Conservation (phyloP, 208 protist genomes). For the Naegleria fowleri region DNA sequence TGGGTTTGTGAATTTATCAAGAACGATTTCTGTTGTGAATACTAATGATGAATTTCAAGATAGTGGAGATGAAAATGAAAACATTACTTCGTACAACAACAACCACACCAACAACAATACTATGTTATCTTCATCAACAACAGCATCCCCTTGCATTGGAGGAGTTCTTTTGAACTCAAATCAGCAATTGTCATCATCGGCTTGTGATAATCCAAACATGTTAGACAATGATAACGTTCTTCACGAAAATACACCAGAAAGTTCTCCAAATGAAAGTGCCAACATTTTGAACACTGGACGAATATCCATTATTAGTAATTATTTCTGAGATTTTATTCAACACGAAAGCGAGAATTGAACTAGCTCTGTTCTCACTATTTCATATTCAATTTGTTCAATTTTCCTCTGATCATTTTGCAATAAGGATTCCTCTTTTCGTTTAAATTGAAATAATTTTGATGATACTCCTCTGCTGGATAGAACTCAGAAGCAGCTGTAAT, state of each 20-base stretch:
- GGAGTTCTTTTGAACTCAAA: neutral
- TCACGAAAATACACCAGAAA: neutral
- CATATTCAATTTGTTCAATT: neutral
- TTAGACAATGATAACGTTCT: neutral
- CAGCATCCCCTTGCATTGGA: neutral
- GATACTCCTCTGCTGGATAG: slow-evolving; percentile 73
- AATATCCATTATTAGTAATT: neutral
- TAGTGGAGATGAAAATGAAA: neutral
- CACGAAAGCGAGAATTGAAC: no score
- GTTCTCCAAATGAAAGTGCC: neutral
- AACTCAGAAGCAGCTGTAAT: slow-evolving; percentile 60
- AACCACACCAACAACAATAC: neutral
- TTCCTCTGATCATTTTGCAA: neutral
- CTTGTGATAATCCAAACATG: neutral
- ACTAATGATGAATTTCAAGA: neutral
- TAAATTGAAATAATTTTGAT: slow-evolving; percentile 70
- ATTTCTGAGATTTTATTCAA: neutral
- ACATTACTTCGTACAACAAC: neutral
- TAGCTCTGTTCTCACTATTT: neutral
- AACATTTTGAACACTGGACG: neutral
- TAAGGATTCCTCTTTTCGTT: neutral
- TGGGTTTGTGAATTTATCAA: neutral
- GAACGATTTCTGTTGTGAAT: neutral
- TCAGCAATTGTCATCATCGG: neutral
- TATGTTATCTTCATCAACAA: neutral